Evolutionary conservation across 345 rosid species (phyloP).

Genomic region (Dimocarpus longan): DNA sequence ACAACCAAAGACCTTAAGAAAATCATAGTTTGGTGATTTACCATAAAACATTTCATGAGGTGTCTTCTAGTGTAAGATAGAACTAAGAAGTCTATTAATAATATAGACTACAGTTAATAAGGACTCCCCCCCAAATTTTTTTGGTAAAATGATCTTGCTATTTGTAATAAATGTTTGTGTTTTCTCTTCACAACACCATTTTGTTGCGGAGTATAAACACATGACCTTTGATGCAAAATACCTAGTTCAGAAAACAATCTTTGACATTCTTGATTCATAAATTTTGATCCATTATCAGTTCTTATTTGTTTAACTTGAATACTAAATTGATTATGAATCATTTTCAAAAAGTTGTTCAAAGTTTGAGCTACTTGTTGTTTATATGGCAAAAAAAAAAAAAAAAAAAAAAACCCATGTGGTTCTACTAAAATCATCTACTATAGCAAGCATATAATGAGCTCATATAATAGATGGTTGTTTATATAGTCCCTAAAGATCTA

Average conservation of each 20-base stretch:
- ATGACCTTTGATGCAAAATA: not conserved
- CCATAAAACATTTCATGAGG: not conserved
- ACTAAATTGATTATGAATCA: not conserved
- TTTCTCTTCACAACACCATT: not conserved
- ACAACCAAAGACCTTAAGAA: not conserved
- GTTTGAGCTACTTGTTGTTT: not conserved
- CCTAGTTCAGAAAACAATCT: not conserved
- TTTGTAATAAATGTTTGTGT: not conserved
- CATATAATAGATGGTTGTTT: not conserved
- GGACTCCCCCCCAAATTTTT: not conserved
- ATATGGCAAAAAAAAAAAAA: not conserved
- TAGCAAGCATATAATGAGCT: not conserved
- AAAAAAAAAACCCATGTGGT: not conserved
- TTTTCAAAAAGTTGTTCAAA: not conserved
- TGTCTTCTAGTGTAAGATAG: not conserved
- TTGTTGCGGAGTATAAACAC: not conserved
- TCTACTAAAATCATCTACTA: not conserved
- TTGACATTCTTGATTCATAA: not conserved
- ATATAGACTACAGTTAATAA: not conserved
- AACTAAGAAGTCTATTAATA: not conserved
- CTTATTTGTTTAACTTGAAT: not conserved
- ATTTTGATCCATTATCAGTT: not conserved
- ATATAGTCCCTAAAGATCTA: not conserved
- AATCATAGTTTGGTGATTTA: too few relatives aligned
- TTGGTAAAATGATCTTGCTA: not conserved